A percentile compares a stretch with the other conserved stretches of the same genome.
These are phyloP conservation scores for Aegle marmelos DNA, from an alignment of 345 rosid species.

Conservation along the genomic window DNA sequence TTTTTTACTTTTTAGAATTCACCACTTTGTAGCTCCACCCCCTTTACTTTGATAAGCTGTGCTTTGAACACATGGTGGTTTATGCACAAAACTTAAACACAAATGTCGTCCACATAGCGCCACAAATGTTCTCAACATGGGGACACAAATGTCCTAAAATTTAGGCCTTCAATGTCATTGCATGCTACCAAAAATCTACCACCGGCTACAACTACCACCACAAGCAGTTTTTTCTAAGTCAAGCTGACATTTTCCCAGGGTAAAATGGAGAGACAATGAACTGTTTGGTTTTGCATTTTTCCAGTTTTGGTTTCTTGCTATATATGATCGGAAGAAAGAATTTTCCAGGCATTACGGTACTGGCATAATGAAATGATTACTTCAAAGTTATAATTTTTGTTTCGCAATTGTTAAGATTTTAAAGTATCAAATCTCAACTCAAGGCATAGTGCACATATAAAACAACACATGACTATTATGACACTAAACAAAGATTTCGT, in stretches of 20 bases:
- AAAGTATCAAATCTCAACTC: not conserved
- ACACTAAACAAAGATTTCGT: not conserved
- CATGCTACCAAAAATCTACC: not conserved
- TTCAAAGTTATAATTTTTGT: not conserved
- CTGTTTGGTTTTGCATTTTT: not conserved
- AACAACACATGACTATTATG: not conserved
- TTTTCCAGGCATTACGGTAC: not conserved
- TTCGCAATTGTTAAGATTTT: not conserved
- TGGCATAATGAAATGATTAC: not conserved
- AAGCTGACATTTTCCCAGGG: not conserved
- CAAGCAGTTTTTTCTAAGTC: not conserved
- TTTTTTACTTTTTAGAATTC: not conserved
- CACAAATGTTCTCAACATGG: not conserved
- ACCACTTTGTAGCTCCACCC: too few relatives aligned
- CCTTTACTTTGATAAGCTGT: not conserved
- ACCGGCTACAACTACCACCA: not conserved
- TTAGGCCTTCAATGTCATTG: not conserved
- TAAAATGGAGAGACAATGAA: not conserved
- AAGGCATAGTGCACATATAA: not conserved
- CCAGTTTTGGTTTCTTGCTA: not conserved
- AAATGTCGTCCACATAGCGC: not conserved
- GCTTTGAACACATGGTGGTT: not conserved
- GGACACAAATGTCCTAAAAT: not conserved
- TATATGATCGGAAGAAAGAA: too few relatives aligned
- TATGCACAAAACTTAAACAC: not conserved